Evolutionary conservation across 371 early-diverging fungal species (phyloP).

Genomic region (Chytridiales sp.): DNA sequence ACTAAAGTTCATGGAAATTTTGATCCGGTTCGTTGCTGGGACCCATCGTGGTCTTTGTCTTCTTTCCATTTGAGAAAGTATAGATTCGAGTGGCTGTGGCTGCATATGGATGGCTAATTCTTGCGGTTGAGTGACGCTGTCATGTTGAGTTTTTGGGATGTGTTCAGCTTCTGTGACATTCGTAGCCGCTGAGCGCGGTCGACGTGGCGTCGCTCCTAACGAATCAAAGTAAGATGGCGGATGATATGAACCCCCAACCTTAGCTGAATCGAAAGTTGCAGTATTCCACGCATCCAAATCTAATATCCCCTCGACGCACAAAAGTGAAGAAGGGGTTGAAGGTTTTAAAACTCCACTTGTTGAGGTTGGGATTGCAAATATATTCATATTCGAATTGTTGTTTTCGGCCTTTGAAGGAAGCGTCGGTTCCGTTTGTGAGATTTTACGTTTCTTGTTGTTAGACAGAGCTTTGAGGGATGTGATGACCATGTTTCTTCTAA

Average conservation of each 20-base stretch:
- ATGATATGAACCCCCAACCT: background rate
- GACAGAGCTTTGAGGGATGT: conserved; percentile 21
- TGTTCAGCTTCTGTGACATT: too few species aligned
- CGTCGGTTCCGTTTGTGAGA: too few species aligned
- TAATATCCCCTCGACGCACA: background rate
- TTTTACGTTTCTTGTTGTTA: conserved; percentile 22
- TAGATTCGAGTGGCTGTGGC: too few species aligned
- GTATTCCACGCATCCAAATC: background rate
- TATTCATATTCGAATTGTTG: background rate
- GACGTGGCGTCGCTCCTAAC: background rate
- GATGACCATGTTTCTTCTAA: conserved; percentile 22
- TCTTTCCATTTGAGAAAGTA: too few species aligned
- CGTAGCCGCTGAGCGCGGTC: background rate
- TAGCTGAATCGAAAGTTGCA: background rate
- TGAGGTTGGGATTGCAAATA: background rate
- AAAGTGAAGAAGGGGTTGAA: background rate
- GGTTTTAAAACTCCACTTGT: background rate
- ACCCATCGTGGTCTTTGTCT: too few species aligned
- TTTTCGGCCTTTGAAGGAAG: background rate
- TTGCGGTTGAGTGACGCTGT: too few species aligned
- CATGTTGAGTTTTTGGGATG: too few species aligned
- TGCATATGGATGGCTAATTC: too few species aligned
- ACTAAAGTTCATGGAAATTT: too few species aligned
- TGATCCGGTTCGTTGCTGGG: too few species aligned
- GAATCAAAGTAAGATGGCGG: too few species aligned